Evolutionary conservation across 352 stramenopile genomes (phyloP).

Genomic region (Pythium sp.): DNA sequence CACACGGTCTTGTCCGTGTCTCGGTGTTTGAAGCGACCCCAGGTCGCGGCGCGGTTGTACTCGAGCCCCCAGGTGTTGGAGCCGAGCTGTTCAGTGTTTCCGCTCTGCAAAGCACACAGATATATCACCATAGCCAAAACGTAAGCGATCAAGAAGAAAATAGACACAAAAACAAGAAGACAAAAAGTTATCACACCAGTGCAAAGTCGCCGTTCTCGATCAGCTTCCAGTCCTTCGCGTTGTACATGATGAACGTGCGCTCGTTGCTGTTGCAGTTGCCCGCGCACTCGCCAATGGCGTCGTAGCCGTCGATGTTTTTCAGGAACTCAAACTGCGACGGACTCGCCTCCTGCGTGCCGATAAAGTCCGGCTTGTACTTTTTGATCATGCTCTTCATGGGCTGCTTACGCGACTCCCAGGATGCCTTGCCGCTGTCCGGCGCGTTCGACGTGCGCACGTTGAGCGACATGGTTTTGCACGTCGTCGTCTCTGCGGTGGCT

Average conservation of each 20-base stretch:
- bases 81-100: conserved; percentile 5
- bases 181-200: conserved; percentile 25
- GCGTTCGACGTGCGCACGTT: conserved; percentile 74
- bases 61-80: conserved; percentile 19
- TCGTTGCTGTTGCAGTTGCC: conserved; percentile 56
- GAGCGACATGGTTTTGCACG: conserved; percentile 50
- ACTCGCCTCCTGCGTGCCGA: conserved; percentile 75
- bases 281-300: conserved; percentile 50
- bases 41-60: conserved; percentile 20
- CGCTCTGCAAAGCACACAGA: conserved; percentile 1
- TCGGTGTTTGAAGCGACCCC: conserved; percentile 19
- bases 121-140: not conserved
- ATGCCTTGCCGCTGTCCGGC: conserved; percentile 16
- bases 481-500: not conserved
- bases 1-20: conserved; percentile 18
- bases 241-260: conserved; percentile 61
- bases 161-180: not conserved
- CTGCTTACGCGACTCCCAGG: conserved; percentile 50
- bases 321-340: conserved; percentile 58
- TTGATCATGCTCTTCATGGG: conserved; percentile 45
- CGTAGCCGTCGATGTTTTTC: conserved; percentile 49
- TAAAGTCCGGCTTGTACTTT: conserved; percentile 62
- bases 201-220: conserved; percentile 64
- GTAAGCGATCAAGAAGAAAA: not conserved
- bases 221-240: conserved; percentile 42